Evolutionary conservation across 2,329 filamentous ascomycete species (phyloP).

Genomic region (Colletotrichum falcatum): DNA sequence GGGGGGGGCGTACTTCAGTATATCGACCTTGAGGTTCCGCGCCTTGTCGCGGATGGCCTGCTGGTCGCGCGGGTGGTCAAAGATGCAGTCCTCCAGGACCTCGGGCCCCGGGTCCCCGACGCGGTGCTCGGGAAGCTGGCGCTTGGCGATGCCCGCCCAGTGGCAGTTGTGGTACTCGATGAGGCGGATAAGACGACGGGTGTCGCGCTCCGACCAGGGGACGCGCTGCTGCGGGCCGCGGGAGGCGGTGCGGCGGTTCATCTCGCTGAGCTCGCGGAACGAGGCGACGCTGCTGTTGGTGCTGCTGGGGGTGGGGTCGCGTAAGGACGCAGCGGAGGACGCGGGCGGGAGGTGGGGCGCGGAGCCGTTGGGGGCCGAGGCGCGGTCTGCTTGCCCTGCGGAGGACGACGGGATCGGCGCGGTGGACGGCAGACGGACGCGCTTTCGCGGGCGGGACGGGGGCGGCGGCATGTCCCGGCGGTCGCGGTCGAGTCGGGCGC

Average conservation of each 20-base stretch:
- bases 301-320: constrained; percentile 43
- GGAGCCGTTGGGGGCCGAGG: constrained; percentile 20
- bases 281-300: constrained; percentile 48
- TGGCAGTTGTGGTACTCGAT: constrained; percentile 54
- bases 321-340: constrained; percentile 34
- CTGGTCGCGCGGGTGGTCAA: constrained; percentile 61
- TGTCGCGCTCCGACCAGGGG: constrained; percentile 59
- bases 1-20: constrained; percentile 54
- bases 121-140: constrained; percentile 37
- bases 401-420: neutral
- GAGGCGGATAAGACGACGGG: constrained; percentile 54
- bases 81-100: constrained; percentile 48
- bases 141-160: constrained; percentile 52
- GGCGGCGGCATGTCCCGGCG: constrained; percentile 42
- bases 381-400: neutral
- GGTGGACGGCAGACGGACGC: constrained; percentile 12
- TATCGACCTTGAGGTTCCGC: constrained; percentile 66
- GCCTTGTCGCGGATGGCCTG: constrained; percentile 70
- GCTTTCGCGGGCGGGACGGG: constrained; percentile 20
- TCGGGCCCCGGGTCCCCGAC: constrained; percentile 11
- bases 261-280: constrained; percentile 28
- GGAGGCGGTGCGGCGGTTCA: constrained; percentile 24
- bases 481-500: constrained; percentile 43
- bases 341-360: constrained; percentile 39
- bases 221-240: constrained; percentile 46